Evolutionary conservation across 208 protist genomes (phyloP).

Genomic region (Trypanosoma avium): DNA sequence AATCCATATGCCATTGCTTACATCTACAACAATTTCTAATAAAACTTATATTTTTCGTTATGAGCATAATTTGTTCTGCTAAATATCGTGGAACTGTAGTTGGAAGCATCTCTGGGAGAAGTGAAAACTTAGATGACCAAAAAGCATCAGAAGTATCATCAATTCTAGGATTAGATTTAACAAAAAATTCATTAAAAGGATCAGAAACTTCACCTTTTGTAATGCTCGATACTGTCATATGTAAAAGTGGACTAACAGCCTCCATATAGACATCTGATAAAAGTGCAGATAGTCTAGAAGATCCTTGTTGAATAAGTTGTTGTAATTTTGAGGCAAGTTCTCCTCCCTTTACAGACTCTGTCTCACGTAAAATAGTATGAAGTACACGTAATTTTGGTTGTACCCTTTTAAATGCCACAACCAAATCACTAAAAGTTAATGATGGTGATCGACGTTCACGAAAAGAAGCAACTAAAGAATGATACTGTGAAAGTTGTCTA

Average conservation of each 20-base stretch:
- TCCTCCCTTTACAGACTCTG: constrained; percentile 57
- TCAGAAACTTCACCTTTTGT: constrained; percentile 59
- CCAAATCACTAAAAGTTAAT: constrained; percentile 49
- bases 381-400: constrained; percentile 59
- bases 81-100: constrained; percentile 39
- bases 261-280: constrained; percentile 62
- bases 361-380: constrained; percentile 45
- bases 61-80: constrained; percentile 53
- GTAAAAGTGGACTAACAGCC: constrained; percentile 54
- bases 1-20: constrained; percentile 64
- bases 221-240: constrained; percentile 53
- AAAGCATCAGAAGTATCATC: constrained; percentile 53
- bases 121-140: constrained; percentile 49
- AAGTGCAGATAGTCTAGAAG: constrained; percentile 38
- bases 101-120: constrained; percentile 58
- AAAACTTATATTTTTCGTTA: constrained; percentile 64
- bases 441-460: constrained; percentile 33
- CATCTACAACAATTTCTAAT: constrained; percentile 61
- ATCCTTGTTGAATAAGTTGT: constrained; percentile 55
- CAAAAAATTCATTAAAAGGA: constrained; percentile 67
- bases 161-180: constrained; percentile 34
- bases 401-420: constrained; percentile 55
- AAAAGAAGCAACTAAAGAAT: constrained; percentile 56
- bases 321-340: constrained; percentile 54
- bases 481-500: constrained; percentile 59